Conservation (phyloP, 352 stramenopile genomes). For the Phytophthora aleatoria region DNA sequence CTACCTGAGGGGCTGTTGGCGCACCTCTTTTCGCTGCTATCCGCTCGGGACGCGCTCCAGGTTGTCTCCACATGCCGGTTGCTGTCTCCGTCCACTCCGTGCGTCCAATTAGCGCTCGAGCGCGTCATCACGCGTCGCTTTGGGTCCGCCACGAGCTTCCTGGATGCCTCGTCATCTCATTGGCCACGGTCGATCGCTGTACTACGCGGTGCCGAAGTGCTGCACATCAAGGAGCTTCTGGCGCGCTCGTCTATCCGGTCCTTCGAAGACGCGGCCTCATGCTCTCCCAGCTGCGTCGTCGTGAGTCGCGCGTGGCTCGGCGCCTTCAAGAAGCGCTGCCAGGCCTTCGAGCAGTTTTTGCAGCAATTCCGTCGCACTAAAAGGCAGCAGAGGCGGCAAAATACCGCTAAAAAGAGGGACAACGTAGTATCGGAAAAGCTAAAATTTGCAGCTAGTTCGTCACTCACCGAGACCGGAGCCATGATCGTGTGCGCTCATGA, state of each 20-base stretch:
- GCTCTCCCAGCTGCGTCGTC: constrained; percentile 50
- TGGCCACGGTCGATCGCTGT: constrained; percentile 69
- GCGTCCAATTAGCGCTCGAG: constrained; percentile 60
- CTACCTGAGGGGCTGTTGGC: constrained; percentile 58
- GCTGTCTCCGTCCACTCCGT: constrained; percentile 36
- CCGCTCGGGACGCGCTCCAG: constrained; percentile 56
- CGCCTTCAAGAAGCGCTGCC: constrained; percentile 74
- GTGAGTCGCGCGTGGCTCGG: constrained; percentile 78
- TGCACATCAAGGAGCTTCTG: constrained; percentile 68
- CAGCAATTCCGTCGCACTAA: constrained; percentile 74
- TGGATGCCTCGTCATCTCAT: constrained; percentile 49
- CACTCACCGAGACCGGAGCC: constrained; percentile 29
- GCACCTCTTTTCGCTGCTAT: constrained; percentile 68
- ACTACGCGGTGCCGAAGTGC: constrained; percentile 65
- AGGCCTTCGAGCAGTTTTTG: constrained; percentile 75
- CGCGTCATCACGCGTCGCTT: constrained; percentile 64
- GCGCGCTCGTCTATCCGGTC: constrained; percentile 35
- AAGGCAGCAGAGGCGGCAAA: constrained; percentile 64
- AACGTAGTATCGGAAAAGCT: constrained; percentile 8
- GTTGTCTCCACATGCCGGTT: constrained; percentile 50
- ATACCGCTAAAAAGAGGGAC: constrained; percentile 36
- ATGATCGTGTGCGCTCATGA: constrained; percentile 77
- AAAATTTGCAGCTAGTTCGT: constrained; percentile 27
- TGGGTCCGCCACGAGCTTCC: constrained; percentile 53
- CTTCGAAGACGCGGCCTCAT: constrained; percentile 47